These are phyloP conservation scores for Rhodomyrtus tomentosa DNA, from an alignment of 345 rosid species.

Conservation along the genomic window DNA sequence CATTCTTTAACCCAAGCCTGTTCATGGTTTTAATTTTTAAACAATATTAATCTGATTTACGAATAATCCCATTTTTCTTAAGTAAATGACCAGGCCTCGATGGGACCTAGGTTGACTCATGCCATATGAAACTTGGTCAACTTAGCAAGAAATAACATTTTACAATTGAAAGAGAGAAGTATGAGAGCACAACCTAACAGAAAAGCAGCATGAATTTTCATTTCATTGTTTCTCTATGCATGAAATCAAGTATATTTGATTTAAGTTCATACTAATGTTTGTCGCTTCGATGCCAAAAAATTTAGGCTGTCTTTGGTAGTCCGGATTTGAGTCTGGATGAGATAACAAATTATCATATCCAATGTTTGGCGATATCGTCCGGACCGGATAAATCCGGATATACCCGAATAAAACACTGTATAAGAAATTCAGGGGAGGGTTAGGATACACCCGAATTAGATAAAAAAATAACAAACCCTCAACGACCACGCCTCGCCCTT, in stretches of 20 bases:
- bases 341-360: no score
- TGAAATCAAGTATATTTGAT: neutral
- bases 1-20: neutral
- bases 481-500: no score
- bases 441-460: no score
- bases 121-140: no score
- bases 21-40: neutral
- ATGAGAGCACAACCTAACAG: no score
- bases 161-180: neutral
- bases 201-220: neutral
- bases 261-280: neutral
- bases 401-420: no score
- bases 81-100: rapidly evolving
- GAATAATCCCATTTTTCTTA: rapidly evolving
- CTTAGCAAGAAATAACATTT: neutral
- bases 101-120: neutral
- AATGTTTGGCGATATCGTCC: no score
- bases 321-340: no score
- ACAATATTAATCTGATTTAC: neutral
- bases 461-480: no score
- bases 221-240: neutral
- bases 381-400: no score
- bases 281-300: neutral
- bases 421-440: no score
- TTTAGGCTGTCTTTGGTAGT: no score